Conservation (phyloP, 1,284 basidiomycete genomes). For the Sanghuangporus weigelae region DNA sequence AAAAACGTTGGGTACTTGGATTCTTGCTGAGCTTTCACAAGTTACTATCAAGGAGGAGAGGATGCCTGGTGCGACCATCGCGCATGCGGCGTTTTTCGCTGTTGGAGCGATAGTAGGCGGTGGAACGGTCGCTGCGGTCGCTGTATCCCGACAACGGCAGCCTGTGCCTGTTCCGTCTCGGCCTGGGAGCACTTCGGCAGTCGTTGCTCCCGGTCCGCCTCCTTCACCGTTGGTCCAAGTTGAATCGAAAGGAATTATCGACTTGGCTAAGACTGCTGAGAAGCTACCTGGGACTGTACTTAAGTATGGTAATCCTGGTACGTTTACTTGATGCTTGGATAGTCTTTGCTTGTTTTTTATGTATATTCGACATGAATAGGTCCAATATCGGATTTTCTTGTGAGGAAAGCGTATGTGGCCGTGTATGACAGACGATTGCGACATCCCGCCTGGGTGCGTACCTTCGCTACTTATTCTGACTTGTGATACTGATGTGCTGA, state of each 20-base stretch:
- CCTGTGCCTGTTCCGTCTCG: neutral
- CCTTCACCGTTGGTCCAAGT: constrained; percentile 52
- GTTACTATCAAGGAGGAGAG: neutral
- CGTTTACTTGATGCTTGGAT: constrained; percentile 19
- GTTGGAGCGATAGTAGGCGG: constrained; percentile 68
- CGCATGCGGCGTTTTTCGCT: constrained; percentile 67
- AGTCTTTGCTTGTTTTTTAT: neutral
- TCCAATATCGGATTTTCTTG: constrained; percentile 77
- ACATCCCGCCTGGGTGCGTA: constrained; percentile 87
- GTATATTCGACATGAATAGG: constrained; percentile 40
- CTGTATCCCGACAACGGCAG: constrained; percentile 22
- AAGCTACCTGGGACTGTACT: constrained; percentile 37
- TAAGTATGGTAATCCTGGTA: constrained; percentile 75
- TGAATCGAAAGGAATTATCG: constrained; percentile 33
- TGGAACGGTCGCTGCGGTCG: constrained; percentile 48
- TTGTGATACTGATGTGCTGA: neutral
- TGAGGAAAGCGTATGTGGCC: constrained; percentile 79
- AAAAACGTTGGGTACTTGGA: neutral
- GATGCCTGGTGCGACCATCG: constrained; percentile 41
- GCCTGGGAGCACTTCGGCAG: neutral
- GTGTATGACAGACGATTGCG: constrained; percentile 88
- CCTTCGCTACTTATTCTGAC: neutral
- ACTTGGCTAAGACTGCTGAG: constrained; percentile 25
- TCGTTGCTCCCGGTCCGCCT: constrained; percentile 12
- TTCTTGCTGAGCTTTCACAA: neutral